A percentile compares a stretch with the other conserved stretches of the same genome.
Evolutionary conservation across 2,329 filamentous ascomycete genomes (phyloP).

Genomic region (Talaromyces atroroseus): DNA sequence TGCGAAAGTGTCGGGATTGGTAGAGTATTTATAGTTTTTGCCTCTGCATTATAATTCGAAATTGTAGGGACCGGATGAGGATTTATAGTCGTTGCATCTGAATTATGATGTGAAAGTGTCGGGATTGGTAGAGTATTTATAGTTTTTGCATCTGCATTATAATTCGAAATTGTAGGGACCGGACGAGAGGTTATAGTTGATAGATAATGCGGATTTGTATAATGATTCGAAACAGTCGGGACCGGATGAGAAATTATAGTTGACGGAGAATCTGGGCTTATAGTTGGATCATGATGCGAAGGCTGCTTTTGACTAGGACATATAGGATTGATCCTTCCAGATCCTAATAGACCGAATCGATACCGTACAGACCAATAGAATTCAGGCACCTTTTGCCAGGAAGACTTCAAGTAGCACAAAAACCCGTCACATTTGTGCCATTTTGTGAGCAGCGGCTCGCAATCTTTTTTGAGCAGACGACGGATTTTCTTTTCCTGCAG

Average conservation of each 20-base stretch:
- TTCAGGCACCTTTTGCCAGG: conserved; percentile 24
- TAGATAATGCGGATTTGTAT: not conserved
- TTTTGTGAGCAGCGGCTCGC: conserved; percentile 18
- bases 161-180: not conserved
- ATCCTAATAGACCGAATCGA: conserved; percentile 22
- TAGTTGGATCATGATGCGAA: not conserved
- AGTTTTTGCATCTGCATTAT: not conserved
- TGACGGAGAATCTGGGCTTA: not conserved
- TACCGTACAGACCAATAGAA: conserved; percentile 23
- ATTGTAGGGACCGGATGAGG: not conserved
- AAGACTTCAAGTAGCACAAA: conserved; percentile 26
- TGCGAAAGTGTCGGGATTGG: not conserved
- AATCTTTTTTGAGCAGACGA: conserved; percentile 24
- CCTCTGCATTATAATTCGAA: not conserved
- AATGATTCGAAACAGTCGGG: not conserved
- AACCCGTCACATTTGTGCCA: conserved; percentile 22
- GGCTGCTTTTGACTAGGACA: not conserved
- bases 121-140: not conserved
- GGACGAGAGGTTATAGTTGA: not conserved
- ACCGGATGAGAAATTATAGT: not conserved
- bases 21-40: not conserved
- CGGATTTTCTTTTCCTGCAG: conserved; percentile 24
- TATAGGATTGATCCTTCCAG: conserved; percentile 9
- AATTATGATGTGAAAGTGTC: not conserved
- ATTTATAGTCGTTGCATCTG: not conserved